A percentile compares a stretch with the other conserved stretches of the same genome.
Evolutionary conservation across 2,329 filamentous ascomycete genomes (phyloP).

Genomic region (Gremmenia infestans): DNA sequence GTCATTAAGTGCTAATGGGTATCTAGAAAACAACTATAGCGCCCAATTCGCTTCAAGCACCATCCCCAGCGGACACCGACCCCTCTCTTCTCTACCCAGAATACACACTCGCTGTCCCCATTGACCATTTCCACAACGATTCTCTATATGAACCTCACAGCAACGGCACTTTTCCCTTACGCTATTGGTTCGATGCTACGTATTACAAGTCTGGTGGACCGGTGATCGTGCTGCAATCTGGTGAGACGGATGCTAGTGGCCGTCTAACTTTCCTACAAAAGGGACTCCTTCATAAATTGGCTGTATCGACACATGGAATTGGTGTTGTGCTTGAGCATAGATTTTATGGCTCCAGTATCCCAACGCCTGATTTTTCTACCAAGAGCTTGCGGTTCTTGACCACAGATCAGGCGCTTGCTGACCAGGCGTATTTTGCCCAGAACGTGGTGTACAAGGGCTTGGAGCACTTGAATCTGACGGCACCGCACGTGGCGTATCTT

Average conservation of each 20-base stretch:
- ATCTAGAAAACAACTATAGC: conserved; percentile 22
- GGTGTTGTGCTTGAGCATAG: conserved; percentile 81
- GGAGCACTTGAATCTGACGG: conserved; percentile 61
- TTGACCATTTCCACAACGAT: conserved; percentile 84
- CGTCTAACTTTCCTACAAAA: conserved; percentile 70
- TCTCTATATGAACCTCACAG: conserved; percentile 72
- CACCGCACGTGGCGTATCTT: conserved; percentile 64
- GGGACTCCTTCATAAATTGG: conserved; percentile 68
- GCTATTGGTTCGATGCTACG: conserved; percentile 79
- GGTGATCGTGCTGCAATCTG: conserved; percentile 70
- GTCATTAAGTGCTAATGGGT: background rate
- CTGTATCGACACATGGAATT: conserved; percentile 66
- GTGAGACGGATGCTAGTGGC: conserved; percentile 60
- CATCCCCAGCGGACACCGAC: conserved; percentile 9
- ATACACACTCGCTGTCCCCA: conserved; percentile 34
- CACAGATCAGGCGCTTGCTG: conserved; percentile 77
- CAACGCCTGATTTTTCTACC: conserved; percentile 59
- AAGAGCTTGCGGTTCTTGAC: conserved; percentile 75
- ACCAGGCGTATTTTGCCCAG: conserved; percentile 74
- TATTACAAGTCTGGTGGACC: conserved; percentile 75
- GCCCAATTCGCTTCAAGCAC: conserved; percentile 4
- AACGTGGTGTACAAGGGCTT: conserved; percentile 67
- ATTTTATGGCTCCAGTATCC: conserved; percentile 77
- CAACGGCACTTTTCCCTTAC: conserved; percentile 60
- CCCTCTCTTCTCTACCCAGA: conserved; percentile 27